These are phyloP conservation scores for Chaetomium fimeti DNA, from an alignment of 495 filamentous ascomycete species.

Conservation along the genomic window DNA sequence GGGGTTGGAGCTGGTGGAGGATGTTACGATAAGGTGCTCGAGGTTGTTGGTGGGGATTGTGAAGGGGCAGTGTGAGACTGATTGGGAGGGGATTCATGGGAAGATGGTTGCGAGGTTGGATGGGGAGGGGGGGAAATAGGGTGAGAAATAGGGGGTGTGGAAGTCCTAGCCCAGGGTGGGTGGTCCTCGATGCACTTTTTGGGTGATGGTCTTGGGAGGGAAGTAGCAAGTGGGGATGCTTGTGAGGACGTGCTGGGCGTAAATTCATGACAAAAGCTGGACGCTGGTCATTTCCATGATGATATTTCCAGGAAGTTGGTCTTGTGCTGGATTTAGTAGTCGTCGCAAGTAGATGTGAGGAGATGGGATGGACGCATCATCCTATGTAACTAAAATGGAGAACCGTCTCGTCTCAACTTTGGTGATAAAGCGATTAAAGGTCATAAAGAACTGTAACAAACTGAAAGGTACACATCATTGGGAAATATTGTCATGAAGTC, in stretches of 20 bases:
- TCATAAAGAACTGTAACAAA: too few relatives aligned
- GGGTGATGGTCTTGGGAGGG: background rate
- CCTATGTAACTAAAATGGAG: background rate
- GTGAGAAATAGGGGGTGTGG: background rate
- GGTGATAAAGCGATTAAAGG: too few relatives aligned
- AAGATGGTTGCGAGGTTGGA: constrained; percentile 42
- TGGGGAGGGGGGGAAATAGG: constrained; percentile 17
- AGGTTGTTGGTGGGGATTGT: constrained; percentile 44
- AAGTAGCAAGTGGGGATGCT: background rate
- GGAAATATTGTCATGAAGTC: too few relatives aligned
- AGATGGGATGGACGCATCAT: background rate
- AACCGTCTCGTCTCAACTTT: too few relatives aligned
- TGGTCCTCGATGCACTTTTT: background rate
- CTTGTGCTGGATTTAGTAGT: too few relatives aligned
- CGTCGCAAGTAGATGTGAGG: background rate
- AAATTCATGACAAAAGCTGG: background rate
- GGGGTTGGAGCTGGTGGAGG: constrained; percentile 41
- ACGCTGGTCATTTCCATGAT: background rate
- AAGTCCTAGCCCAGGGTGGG: too few relatives aligned
- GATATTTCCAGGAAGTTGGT: too few relatives aligned
- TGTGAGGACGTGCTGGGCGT: background rate
- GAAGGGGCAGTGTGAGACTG: constrained; percentile 43
- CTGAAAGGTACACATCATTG: too few relatives aligned
- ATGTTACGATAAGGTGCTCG: constrained; percentile 42
- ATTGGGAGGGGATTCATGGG: constrained; percentile 44